Percentiles rank a stretch among this genome's conserved stretches.
phyloP scores from a whole-genome alignment of 2,329 filamentous ascomycete species.

The Drechslera avenae region DNA sequence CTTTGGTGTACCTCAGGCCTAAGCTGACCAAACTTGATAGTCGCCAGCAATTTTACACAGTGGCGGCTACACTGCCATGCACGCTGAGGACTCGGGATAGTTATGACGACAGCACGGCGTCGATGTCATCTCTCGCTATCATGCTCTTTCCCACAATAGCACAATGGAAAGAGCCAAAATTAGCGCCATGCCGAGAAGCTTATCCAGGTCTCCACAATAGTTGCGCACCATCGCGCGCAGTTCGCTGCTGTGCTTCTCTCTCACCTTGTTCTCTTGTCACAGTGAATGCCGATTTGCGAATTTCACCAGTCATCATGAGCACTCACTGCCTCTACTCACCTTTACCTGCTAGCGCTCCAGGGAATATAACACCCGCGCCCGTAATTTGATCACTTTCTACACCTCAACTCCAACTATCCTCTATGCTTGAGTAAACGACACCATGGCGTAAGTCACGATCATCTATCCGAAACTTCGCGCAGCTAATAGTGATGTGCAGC shows the following conservation, averaged over 20 bases:
- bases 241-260: neutral
- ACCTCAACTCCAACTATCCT: neutral
- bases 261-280: neutral
- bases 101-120: too few relatives aligned
- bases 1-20: too few relatives aligned
- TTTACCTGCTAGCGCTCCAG: neutral
- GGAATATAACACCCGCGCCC: neutral
- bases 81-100: too few relatives aligned
- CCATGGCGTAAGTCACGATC: slow-evolving; percentile 14
- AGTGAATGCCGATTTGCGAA: neutral
- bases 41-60: too few relatives aligned
- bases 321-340: neutral
- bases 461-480: neutral
- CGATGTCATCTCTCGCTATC: too few relatives aligned
- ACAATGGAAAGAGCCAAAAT: too few relatives aligned
- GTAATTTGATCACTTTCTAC: neutral
- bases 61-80: too few relatives aligned
- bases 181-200: too few relatives aligned
- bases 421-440: neutral
- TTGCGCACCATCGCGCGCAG: neutral
- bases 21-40: too few relatives aligned
- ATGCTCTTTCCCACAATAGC: too few relatives aligned
- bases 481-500: slow-evolving; percentile 9
- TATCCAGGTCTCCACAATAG: neutral
- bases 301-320: neutral